Evolutionary conservation across 345 rosid species (phyloP).

Genomic region (Bruguiera gymnorhiza): DNA sequence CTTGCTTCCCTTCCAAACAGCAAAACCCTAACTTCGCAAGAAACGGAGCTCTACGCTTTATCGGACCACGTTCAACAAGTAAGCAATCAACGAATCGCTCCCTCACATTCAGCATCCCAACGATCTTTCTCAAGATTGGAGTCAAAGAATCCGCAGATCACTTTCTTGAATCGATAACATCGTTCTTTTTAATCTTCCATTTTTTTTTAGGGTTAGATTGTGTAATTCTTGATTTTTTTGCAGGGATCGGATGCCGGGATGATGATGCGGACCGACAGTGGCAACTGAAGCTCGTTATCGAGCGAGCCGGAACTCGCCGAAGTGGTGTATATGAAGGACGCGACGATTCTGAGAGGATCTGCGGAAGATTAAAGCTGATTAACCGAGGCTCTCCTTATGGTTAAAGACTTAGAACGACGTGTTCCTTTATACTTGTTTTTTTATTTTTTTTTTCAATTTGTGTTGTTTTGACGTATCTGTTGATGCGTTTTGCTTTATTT

Average conservation of each 20-base stretch:
- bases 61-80: constrained; percentile 91
- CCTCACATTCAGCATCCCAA: neutral
- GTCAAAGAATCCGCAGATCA: too few species aligned
- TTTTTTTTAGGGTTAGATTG: constrained; percentile 3
- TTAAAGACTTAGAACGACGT: neutral
- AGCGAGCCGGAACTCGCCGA: constrained; percentile 67
- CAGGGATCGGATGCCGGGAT: constrained; percentile 62
- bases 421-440: neutral
- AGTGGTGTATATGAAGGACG: constrained; percentile 65
- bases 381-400: constrained; percentile 79
- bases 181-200: neutral
- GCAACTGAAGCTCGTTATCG: constrained; percentile 45
- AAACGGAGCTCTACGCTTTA: constrained; percentile 74
- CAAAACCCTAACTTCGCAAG: constrained; percentile 45
- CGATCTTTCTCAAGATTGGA: too few species aligned
- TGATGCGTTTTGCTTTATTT: neutral
- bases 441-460: constrained; percentile 1
- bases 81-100: constrained; percentile 14
- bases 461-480: neutral
- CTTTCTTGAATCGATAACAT: neutral
- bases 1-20: constrained; percentile 10
- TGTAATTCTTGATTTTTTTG: neutral
- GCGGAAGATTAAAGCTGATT: constrained; percentile 83
- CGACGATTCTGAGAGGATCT: constrained; percentile 78
- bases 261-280: constrained; percentile 58